Evolutionary conservation across 768 basidiomycete species (phyloP), one percentile per base, ranked within the genome.

Genomic region (Rickenella mellea): DNA sequence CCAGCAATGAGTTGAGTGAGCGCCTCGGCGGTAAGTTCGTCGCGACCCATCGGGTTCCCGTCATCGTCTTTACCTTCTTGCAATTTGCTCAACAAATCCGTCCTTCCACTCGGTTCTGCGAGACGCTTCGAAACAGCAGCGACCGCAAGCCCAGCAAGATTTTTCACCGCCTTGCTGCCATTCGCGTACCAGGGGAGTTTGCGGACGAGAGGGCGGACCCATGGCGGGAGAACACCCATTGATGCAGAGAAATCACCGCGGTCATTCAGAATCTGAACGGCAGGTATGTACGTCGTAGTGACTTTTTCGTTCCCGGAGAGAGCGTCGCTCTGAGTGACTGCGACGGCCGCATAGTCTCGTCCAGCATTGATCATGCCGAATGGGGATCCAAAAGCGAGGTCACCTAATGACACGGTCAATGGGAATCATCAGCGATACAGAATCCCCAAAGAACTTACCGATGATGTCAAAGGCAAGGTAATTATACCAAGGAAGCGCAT

Each of bases 11-110:
- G 70, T 37, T 90, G 76, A 1, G 89, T 90, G 15, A 87, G 61
- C 33, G 84, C 83, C 64, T 96, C 92, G 0, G 90, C 90, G 1
- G 89, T 94, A 43, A 96, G 62, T 55, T 94, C 92, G 50, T 77
- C 78, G 21, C 71, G 69, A 0, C 83, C 78, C 83, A 96, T 82
- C 1, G 71, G 77, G 3, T 88, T 76, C 12, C 91, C 92, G 21
- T 72, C 65, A 36, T 79, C 76, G 54, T 94, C 92, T 48, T 77
- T 74, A 5, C 79, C 87, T 29, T 71, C 64, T 54, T 89, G 83
- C 2, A 96, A 68, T 58, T 88, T 88, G 52, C 79, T 78, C 35
- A 96, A 62, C 39, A 96, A 64, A 57, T 96, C 92, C 9, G 78
- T 71, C 21, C 89, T 70, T 53, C 91, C 89, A 0, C 73, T 74